Base-by-base conservation (phyloP, 108 stramenopile species). In the Mayamaea pseudoterrestris region DNA sequence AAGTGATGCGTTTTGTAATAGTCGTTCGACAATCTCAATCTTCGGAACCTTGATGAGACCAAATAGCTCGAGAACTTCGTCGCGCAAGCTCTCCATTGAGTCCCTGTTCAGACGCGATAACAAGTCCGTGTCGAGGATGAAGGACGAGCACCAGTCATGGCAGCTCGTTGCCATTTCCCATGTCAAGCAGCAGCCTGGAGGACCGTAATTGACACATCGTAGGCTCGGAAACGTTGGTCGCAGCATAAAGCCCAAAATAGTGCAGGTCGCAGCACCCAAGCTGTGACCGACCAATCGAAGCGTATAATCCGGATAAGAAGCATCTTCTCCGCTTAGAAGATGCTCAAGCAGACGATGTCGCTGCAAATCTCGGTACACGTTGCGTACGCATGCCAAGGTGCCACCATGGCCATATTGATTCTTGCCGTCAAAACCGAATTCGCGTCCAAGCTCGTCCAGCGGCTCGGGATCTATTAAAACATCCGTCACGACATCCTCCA, bases 401-500 rank as follows among this genome's bases (percentile, higher is more conserved):
- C 94, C 94, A 2, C 73, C 69, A 61, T 93, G 92, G 35, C 86
- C 89, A 55, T 80, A 80, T 55, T 92, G 88, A 23, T 25, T 24
- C 3, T 57, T 25, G 2, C 26, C 45, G 53, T 78, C 69, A 68
- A 95, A 95, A 1, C 85, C 90, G 61, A 74, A 92, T 37, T 85
- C 65, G 35, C 69, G 55, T 25, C 85, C 90, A 25, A 83, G 41
- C 2, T 57, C 50, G 27, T 91, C 83, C 17, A 93, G 53, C 11
- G 81, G 65, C 43, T 68, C 72, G 12, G 93, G 90, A 41, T 93
- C 85, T 11, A 93, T 67, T 20, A 83, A 55, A 0, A 82, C 90
- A 58, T 98, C 97, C 9, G 82, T 87, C n/a, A 98, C 64, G 53
- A 89, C 83, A 54, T 98, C 97, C 51, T 96, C 97, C 30, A 98